These are phyloP conservation scores for Cystobasidium slooffiae DNA, from an alignment of 1,284 basidiomycete genomes.

Conservation along the genomic window DNA sequence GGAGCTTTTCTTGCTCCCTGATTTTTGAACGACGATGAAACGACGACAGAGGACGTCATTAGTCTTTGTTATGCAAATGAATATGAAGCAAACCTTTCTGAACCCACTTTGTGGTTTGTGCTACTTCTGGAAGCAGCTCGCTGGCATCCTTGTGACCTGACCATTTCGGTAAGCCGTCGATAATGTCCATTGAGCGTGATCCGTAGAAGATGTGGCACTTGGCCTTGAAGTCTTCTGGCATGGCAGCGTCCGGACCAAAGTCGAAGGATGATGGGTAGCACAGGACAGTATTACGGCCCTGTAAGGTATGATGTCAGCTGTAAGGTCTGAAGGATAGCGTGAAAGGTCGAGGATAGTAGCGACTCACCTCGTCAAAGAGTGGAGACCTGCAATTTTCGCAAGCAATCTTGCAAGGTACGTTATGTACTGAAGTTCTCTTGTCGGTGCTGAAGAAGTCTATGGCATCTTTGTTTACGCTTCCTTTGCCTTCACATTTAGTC, in stretches of 20 bases:
- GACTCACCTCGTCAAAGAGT: slow-evolving; percentile 36
- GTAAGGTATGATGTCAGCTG: background rate
- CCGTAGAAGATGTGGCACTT: slow-evolving; percentile 45
- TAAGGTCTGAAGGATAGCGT: background rate
- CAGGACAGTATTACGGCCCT: slow-evolving; percentile 41
- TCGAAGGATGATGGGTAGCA: slow-evolving; percentile 43
- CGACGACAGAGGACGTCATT: background rate
- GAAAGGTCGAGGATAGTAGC: background rate
- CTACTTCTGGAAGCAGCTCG: slow-evolving; percentile 38
- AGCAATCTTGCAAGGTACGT: slow-evolving; percentile 44
- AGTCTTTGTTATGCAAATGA: slow-evolving; percentile 12
- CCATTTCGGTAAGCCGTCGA: slow-evolving; percentile 45
- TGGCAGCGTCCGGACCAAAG: slow-evolving; percentile 31
- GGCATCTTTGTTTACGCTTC: background rate
- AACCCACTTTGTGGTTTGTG: slow-evolving; percentile 39
- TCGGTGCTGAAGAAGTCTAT: slow-evolving; percentile 43
- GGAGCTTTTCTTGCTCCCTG: slow-evolving; percentile 32
- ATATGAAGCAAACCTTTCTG: slow-evolving; percentile 10
- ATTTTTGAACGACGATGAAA: background rate
- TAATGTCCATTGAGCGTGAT: slow-evolving; percentile 32
- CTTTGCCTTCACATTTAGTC: slow-evolving; percentile 40
- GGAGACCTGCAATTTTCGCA: slow-evolving; percentile 40
- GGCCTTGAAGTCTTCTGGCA: slow-evolving; percentile 42
- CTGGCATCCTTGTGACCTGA: slow-evolving; percentile 33
- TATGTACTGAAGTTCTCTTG: slow-evolving; percentile 20